These are phyloP conservation scores for Pythium plurisporium DNA, from an alignment of 352 stramenopile species.

Conservation along the genomic window DNA sequence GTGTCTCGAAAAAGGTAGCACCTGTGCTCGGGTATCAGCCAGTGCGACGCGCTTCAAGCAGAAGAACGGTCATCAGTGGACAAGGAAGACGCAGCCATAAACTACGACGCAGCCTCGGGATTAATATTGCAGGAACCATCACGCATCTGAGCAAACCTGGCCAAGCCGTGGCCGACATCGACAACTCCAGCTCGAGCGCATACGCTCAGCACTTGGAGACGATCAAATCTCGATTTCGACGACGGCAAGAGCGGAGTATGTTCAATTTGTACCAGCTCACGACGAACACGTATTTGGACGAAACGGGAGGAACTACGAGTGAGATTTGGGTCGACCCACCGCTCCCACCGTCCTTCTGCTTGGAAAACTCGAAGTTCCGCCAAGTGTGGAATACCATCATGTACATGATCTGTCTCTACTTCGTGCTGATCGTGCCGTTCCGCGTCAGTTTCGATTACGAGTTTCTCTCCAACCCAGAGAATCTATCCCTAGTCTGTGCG, in stretches of 20 bases:
- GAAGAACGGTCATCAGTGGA: neutral
- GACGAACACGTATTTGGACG: neutral
- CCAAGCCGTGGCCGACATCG: neutral
- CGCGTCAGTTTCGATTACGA: slow-evolving; percentile 33
- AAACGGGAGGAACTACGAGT: neutral
- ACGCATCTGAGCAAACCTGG: neutral
- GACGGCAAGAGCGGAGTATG: slow-evolving; percentile 11
- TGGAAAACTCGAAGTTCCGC: slow-evolving; percentile 29
- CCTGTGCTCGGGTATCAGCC: slow-evolving; percentile 1
- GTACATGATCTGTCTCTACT: slow-evolving; percentile 34
- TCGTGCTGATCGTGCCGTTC: slow-evolving; percentile 32
- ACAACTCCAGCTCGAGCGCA: neutral
- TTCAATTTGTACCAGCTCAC: slow-evolving; percentile 16
- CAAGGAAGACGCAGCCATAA: neutral
- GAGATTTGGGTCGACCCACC: slow-evolving; percentile 33
- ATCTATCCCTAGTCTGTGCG: neutral
- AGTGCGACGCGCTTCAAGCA: neutral
- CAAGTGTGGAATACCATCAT: slow-evolving; percentile 28
- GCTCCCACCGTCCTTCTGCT: slow-evolving; percentile 19
- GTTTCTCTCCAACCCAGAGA: slow-evolving; percentile 15
- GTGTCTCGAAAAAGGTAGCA: slow-evolving; percentile 4
- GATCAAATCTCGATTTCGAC: slow-evolving; percentile 17
- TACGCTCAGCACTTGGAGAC: slow-evolving; percentile 25
- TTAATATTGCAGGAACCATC: neutral
- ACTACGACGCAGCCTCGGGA: slow-evolving; percentile 8